A percentile compares a stretch with the other conserved stretches of the same genome.
phyloP scores from a whole-genome alignment of 192 early-diverging fungal species.

The Spinellus fusiger region DNA sequence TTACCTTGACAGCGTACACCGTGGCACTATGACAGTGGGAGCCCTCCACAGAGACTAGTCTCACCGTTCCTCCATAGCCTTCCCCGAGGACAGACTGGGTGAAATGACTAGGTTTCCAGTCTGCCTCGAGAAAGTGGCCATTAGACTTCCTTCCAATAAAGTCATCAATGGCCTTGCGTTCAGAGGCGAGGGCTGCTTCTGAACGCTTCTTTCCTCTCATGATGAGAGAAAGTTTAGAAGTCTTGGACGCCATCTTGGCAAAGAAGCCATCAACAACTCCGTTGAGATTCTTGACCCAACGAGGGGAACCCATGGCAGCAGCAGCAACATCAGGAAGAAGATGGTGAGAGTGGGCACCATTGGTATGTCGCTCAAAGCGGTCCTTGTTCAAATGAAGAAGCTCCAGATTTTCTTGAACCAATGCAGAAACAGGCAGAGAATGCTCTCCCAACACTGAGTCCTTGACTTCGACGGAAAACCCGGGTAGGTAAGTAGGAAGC shows the following conservation, averaged over 20 bases:
- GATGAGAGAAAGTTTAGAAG: not conserved
- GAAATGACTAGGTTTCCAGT: too few species aligned
- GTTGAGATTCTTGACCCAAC: not conserved
- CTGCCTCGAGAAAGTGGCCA: too few species aligned
- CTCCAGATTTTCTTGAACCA: not conserved
- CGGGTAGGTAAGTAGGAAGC: not conserved
- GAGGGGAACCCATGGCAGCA: constrained; percentile 7
- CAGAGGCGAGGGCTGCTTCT: not conserved
- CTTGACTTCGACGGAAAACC: too few species aligned
- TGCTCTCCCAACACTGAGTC: too few species aligned
- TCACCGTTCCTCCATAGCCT: constrained; percentile 22
- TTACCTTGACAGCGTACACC: constrained; percentile 36
- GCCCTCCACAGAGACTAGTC: constrained; percentile 27
- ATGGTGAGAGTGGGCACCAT: constrained; percentile 20
- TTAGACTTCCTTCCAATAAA: too few species aligned
- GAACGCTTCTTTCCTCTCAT: not conserved
- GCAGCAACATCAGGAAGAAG: not conserved
- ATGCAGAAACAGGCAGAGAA: too few species aligned
- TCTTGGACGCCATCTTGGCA: not conserved
- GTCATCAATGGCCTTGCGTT: too few species aligned
- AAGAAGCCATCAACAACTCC: not conserved
- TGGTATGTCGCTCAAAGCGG: constrained; percentile 11
- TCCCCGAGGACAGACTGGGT: not conserved
- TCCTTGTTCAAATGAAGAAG: not conserved
- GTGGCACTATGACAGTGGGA: constrained; percentile 22